Base-by-base conservation (phyloP, 345 rosid genomes). In the Hibiscus trionum region DNA sequence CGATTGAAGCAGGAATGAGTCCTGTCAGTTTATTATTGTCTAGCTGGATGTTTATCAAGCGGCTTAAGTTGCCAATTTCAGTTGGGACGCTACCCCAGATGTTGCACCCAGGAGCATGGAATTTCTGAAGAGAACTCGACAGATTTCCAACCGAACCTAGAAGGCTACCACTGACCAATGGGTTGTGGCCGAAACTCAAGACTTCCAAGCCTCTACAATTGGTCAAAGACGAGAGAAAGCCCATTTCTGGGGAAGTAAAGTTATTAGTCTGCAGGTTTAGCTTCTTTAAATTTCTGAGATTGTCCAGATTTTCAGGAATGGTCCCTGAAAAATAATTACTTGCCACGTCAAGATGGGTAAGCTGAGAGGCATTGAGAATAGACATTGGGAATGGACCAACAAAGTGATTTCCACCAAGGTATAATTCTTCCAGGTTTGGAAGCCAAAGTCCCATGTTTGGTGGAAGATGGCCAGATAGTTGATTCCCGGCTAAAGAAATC, bases 1-100 rank as follows among this genome's bases (percentile, higher is more conserved):
- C 65, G 1, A 75, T 4, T 62, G 75, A 17, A 15, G 3, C 5
- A 2, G 81, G 83, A 72, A 77, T 64, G 0, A 59, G 5, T n/a
- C 75, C 75, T 0, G 64, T 47, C n/a, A 77, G 19, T 12, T 53
- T 5, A 52, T 75, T 77, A 7, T 9, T 8, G 15, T 6, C 5
- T 12, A 80, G 27, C 11, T 0, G 0, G 17, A 80, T 21, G 15
- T 0, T 2, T 31, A 17, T 56, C 70, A 70, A 33, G 75, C 60
- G 66, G n/a, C 21, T 73, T 29, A 29, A 7, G 19, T 61, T 61
- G 37, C 65, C 65, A 33, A 61, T 31, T 9, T 35, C 66, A 31
- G 26, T 10, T n/a, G 66, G 66, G 35, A 61, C n/a, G 3, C 9
- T 33, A 17, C 66, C 66, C n/a, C 3, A 1, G 9, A 61, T 61